Evolutionary conservation across 805 yeast species (phyloP), one percentile per base, ranked within the genome.

Genomic region (Clavispora asparagi): DNA sequence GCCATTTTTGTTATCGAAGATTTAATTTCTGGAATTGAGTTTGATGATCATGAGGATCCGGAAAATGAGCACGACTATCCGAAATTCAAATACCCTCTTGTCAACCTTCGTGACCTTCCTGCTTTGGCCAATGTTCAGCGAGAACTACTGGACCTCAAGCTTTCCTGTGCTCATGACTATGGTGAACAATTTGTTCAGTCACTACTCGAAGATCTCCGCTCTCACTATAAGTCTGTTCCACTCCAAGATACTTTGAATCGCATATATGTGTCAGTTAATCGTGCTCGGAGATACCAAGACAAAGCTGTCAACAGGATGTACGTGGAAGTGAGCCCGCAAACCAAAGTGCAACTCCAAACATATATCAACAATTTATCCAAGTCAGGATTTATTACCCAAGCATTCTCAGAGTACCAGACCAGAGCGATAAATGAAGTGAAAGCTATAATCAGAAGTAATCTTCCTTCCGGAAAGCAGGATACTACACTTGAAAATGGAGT

Each of bases 111-210:
- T 1, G 56, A 59, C 4, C 62, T 84, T 17, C 76, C 78, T 1
- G 87, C 84, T 3, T 63, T 84, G 26, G 54, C 61, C 5, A 65
- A 73, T 30, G 60, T 84, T 13, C 73, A 78, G 42, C 81, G 78
- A 41, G 73, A 77, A 37, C 65, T 90, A 30, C 67, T 74, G 12
- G 72, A 68, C 25, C 64, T 89, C 54, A 77, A 83, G 42, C 66
- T 73, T n/a, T 81, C 78, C 39, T 83, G 88, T 42, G 91, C 94
- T 13, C 78, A 76, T 33, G 78, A 82, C n/a, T 85, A 82, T 53
- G 77, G 83, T 7, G 68, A 75, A 23, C 67, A 78, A 39, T 82
- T 91, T 56, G 70, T 76, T 7, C 76, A 77, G 23, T 56, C 74
- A 29, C 65, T 91, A 40, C 52, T 85, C 10, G 69, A 70, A 0